Evolutionary conservation across 2,329 filamentous ascomycete genomes (phyloP).

Genomic region (Amauroascus verrucosus): DNA sequence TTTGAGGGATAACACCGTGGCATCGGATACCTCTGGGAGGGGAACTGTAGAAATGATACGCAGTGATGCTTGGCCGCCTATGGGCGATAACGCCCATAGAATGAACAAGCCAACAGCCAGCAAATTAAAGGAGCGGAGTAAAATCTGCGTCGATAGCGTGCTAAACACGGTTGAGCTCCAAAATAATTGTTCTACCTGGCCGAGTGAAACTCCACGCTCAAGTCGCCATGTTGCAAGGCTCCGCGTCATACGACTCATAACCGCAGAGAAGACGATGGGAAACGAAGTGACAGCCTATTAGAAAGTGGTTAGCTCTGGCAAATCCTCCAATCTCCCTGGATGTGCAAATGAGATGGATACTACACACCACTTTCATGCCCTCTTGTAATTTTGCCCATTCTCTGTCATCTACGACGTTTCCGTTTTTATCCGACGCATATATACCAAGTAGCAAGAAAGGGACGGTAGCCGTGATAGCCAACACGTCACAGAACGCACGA

Average conservation of each 20-base stretch:
- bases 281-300: conserved; percentile 9
- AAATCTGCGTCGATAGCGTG: conserved; percentile 12
- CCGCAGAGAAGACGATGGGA: conserved; percentile 13
- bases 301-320: no score
- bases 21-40: neutral
- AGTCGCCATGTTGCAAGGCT: conserved; percentile 10
- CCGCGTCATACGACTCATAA: conserved; percentile 12
- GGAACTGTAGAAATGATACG: conserved; percentile 7
- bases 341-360: neutral
- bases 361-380: conserved; percentile 11
- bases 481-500: neutral
- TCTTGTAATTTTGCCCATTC: conserved; percentile 8
- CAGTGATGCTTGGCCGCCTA: conserved; percentile 11
- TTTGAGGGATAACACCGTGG: conserved; percentile 3
- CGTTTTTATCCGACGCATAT: neutral
- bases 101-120: conserved; percentile 10
- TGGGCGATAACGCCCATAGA: conserved; percentile 11
- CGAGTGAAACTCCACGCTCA: conserved; percentile 10
- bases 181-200: conserved; percentile 12
- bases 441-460: conserved; percentile 10
- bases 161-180: conserved; percentile 13
- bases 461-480: neutral
- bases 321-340: no score
- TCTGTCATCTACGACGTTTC: neutral
- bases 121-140: conserved; percentile 12